Conservation (phyloP, 1,284 basidiomycete genomes). For the Malassezia psittaci region DNA sequence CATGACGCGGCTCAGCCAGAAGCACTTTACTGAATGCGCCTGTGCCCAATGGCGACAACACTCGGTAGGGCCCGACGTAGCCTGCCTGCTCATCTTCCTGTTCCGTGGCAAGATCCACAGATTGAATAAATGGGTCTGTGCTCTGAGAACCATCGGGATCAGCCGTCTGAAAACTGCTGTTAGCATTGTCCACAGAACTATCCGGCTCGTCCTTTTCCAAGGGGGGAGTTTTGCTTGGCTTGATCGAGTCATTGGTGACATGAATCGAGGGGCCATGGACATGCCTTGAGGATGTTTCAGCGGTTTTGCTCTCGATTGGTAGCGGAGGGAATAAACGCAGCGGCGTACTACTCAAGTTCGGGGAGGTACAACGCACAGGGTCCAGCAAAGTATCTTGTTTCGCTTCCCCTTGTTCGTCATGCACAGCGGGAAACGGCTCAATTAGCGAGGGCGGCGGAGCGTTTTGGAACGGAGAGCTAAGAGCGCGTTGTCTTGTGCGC, state of each 20-base stretch:
- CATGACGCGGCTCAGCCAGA: slow-evolving; percentile 14
- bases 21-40: slow-evolving; percentile 45
- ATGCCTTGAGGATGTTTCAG: slow-evolving; percentile 13
- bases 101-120: slow-evolving; percentile 20
- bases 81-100: slow-evolving; percentile 32
- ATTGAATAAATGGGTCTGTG: slow-evolving; percentile 3
- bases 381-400: neutral
- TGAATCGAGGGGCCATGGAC: slow-evolving; percentile 27
- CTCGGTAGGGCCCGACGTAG: slow-evolving; percentile 28
- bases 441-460: neutral
- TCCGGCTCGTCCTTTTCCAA: neutral
- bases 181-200: no score
- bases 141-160: no score
- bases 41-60: slow-evolving; percentile 34
- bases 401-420: neutral
- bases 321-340: neutral
- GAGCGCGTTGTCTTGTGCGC: slow-evolving; percentile 13
- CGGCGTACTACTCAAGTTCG: neutral
- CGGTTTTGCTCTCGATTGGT: slow-evolving; percentile 1
- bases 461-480: slow-evolving; percentile 7
- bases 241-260: slow-evolving; percentile 19
- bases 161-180: no score
- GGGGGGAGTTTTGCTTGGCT: slow-evolving; percentile 1
- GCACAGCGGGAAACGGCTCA: neutral
- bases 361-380: neutral